phyloP scores from a whole-genome alignment of 768 basidiomycete species.

The Kwoniella mangroviensis region DNA sequence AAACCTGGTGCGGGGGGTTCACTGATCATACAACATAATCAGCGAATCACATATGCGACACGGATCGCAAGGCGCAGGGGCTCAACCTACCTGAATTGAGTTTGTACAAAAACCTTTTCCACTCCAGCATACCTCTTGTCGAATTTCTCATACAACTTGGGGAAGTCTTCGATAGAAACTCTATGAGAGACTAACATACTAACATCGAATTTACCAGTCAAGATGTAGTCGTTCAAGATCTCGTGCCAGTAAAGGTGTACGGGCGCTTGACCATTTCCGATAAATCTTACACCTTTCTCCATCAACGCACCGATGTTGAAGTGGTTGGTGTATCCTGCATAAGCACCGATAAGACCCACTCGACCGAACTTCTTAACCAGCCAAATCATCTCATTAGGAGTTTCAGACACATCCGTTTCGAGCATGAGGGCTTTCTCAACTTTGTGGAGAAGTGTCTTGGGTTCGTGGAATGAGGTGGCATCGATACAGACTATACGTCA shows the following conservation, averaged over 20 bases:
- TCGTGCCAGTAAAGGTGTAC: constrained; percentile 76
- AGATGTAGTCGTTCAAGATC: constrained; percentile 68
- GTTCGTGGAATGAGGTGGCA: constrained; percentile 69
- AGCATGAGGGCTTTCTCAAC: constrained; percentile 72
- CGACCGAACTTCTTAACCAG: constrained; percentile 61
- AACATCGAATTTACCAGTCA: constrained; percentile 70
- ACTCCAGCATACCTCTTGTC: constrained; percentile 67
- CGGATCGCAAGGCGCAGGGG: not conserved
- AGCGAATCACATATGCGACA: not conserved
- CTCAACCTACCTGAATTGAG: constrained; percentile 61
- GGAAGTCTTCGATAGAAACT: constrained; percentile 65
- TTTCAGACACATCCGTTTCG: constrained; percentile 76
- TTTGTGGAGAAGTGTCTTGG: constrained; percentile 70
- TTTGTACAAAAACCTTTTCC: constrained; percentile 76
- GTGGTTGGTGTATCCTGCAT: constrained; percentile 69
- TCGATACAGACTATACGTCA: constrained; percentile 44
- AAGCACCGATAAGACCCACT: constrained; percentile 70
- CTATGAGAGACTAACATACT: constrained; percentile 60
- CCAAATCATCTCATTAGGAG: constrained; percentile 64
- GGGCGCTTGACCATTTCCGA: constrained; percentile 76
- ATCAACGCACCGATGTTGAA: constrained; percentile 69
- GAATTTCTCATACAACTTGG: constrained; percentile 69
- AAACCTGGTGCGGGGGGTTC: constrained; percentile 62
- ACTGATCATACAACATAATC: constrained; percentile 20
- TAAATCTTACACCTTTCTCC: constrained; percentile 75